Base-by-base conservation (phyloP, 345 rosid species). In the Citrus inodora region DNA sequence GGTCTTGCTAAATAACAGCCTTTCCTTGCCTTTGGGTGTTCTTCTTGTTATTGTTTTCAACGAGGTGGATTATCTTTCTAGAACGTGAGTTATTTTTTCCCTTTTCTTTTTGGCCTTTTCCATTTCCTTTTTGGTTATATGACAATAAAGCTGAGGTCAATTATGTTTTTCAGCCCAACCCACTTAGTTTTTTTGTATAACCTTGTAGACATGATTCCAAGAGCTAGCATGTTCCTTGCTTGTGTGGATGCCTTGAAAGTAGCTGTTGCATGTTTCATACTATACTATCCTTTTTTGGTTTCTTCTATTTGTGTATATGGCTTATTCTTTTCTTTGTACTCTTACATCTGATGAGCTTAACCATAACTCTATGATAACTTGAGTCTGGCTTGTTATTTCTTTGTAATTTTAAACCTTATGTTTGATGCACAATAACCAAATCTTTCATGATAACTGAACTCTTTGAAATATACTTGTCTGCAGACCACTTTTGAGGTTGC, bases 1-100 rank as follows among this genome's bases (percentile, higher is more conserved):
- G 99, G 98, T 96, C 86, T 83, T 96, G 83, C 97, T 96, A 61
- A 96, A 96, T 79, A 96, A 96, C 85, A 86, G 91, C 24, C 97
- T 96, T 76, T 96, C 99, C 40, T 80, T 96, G 82, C 99, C 99
- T 19, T 86, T 94, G 77, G 99, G 98, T 33, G 35, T 89, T 76
- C 75, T 92, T 82, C 98, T 96, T 79, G 79, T 93, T 78, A 85
- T 84, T 75, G 81, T 87, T 71, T 96, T 94, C 92, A 89, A 90
- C 53, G 99, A 96, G 91, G 88, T 87, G 75, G 98, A 94, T 71
- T 94, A 96, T 82, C 91, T 96, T 5, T 83, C 80, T 42, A 76
- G 67, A 75, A 92, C 98, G 98, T 96, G 85, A 89, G 98, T 86
- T 74, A 7, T 69, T 19, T 66, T 19, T 35, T 35, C 37, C 13